phyloP scores from a whole-genome alignment of 768 basidiomycete species.

The Goffeauzyma gilvescens region DNA sequence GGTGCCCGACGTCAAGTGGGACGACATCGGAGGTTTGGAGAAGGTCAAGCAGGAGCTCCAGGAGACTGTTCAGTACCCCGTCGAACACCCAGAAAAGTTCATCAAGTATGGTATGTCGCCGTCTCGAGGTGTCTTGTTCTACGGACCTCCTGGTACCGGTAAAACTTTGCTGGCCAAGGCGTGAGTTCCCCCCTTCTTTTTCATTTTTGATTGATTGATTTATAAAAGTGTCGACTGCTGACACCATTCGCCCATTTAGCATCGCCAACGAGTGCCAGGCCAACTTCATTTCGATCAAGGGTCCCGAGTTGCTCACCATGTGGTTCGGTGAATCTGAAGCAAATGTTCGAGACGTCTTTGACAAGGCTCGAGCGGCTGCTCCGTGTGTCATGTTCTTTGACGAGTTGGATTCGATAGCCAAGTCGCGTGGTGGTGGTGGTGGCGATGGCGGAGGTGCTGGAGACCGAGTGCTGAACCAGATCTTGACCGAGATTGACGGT shows the following conservation, averaged over 20 bases:
- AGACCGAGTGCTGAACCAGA: constrained; percentile 77
- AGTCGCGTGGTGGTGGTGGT: constrained; percentile 62
- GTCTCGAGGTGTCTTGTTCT: constrained; percentile 98
- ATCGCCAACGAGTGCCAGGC: constrained; percentile 99
- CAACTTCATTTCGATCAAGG: constrained; percentile 98
- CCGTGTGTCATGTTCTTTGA: constrained; percentile 99
- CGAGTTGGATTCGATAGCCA: constrained; percentile 96
- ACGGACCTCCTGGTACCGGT: constrained; percentile 99
- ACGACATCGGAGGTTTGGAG: constrained; percentile 97
- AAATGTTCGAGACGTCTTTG: constrained; percentile 97
- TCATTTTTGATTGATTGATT: not conserved
- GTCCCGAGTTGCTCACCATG: constrained; percentile 90
- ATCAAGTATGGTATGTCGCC: constrained; percentile 99
- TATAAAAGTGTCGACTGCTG: constrained; percentile 1
- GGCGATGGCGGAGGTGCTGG: constrained; percentile 93
- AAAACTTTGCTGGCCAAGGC: constrained; percentile 97
- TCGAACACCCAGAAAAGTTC: constrained; percentile 99
- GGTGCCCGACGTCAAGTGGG: constrained; percentile 95
- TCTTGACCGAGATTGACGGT: constrained; percentile 95
- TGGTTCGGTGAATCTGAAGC: constrained; percentile 98
- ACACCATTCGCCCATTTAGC: constrained; percentile 6
- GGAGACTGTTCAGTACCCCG: constrained; percentile 98
- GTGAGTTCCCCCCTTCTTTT: constrained; percentile 11
- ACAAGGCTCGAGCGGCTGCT: constrained; percentile 96
- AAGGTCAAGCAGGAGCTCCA: constrained; percentile 99